These are phyloP conservation scores for Rhodosporidiobolus sp. DNA, from an alignment of 768 basidiomycete genomes.

Conservation along the genomic window DNA sequence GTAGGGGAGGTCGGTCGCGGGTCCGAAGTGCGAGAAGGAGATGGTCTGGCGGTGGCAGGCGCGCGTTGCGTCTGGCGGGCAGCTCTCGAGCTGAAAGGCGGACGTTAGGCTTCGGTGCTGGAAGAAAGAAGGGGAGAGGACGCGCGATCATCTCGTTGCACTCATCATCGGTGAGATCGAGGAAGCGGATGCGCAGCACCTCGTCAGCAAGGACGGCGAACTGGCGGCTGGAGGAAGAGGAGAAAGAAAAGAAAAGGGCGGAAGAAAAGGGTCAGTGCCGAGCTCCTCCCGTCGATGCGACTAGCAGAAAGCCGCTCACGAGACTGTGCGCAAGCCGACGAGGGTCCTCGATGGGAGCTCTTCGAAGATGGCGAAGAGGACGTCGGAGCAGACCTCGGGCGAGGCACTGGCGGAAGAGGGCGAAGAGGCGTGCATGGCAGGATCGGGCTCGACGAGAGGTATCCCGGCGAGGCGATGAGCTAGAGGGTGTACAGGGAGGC, in stretches of 20 bases:
- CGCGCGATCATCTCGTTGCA: slow-evolving; percentile 6
- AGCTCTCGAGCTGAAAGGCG: not conserved
- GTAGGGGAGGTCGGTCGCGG: not conserved
- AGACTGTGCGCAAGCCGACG: slow-evolving; percentile 4
- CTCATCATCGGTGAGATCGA: not conserved
- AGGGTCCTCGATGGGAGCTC: slow-evolving; percentile 5
- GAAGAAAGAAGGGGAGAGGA: not conserved
- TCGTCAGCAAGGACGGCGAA: slow-evolving; percentile 16
- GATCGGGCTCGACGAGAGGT: no score
- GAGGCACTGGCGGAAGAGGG: not conserved
- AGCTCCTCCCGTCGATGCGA: no score
- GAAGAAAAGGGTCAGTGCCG: not conserved
- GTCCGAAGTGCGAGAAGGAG: slow-evolving; percentile 16
- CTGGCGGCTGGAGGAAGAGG: slow-evolving; percentile 4
- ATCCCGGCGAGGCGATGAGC: no score
- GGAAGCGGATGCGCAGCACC: slow-evolving; percentile 12
- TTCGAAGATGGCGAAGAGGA: slow-evolving; percentile 14
- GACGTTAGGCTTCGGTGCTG: not conserved
- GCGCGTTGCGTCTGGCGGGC: slow-evolving; percentile 7
- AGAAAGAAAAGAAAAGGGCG: no score
- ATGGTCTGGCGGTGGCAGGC: not conserved
- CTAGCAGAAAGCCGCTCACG: not conserved
- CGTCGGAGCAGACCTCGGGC: slow-evolving; percentile 16
- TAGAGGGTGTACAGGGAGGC: no score
- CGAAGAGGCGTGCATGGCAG: not conserved